Percentiles rank a stretch among this genome's conserved stretches.
Evolutionary conservation across 2,329 filamentous ascomycete species (phyloP).

Genomic region (Aspergillus phoenicis): DNA sequence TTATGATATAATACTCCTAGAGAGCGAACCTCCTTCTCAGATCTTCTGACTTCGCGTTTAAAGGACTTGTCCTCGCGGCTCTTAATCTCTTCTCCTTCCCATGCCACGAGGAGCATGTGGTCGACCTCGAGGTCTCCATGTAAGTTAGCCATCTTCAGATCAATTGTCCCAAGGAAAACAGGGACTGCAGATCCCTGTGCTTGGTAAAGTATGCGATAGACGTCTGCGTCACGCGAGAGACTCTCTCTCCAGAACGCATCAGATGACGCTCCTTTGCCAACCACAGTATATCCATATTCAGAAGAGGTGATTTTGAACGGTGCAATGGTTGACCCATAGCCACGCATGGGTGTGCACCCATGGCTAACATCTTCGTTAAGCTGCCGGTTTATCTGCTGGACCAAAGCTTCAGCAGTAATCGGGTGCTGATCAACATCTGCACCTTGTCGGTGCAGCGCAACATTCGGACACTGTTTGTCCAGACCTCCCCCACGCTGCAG

Average conservation of each 20-base stretch:
- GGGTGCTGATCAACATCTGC: neutral
- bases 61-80: neutral
- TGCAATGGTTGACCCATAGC: conserved; percentile 28
- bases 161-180: conserved; percentile 30
- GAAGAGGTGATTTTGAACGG: conserved; percentile 35
- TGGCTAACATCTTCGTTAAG: neutral
- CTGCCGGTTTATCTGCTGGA: neutral
- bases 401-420: neutral
- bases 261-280: conserved; percentile 34
- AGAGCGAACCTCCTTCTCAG: neutral
- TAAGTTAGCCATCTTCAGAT: conserved; percentile 14
- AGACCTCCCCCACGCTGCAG: neutral
- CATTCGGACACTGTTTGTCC: neutral
- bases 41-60: neutral
- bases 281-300: conserved; percentile 25
- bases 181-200: conserved; percentile 31
- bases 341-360: conserved; percentile 29
- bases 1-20: neutral
- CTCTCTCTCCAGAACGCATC: conserved; percentile 19
- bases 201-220: conserved; percentile 27
- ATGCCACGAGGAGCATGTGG: neutral
- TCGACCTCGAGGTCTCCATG: neutral
- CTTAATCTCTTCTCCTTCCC: neutral
- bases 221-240: conserved; percentile 26
- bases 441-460: neutral